Conservation (phyloP, 1,284 basidiomycete genomes). For the Melampsora americana region DNA sequence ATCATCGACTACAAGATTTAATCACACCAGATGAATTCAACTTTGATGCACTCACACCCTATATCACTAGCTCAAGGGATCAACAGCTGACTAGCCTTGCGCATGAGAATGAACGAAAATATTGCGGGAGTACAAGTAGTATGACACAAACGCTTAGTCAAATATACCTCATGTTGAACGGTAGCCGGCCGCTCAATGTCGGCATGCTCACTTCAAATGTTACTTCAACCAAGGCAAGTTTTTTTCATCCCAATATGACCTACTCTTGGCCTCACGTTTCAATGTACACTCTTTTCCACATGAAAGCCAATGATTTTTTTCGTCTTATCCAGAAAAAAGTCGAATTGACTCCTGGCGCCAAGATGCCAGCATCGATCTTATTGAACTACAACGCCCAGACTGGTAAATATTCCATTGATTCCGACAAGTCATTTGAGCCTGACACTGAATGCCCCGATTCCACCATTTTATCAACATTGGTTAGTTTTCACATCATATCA, state of each 20-base stretch:
- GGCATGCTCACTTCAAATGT: constrained; percentile 50
- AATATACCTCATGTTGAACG: constrained; percentile 67
- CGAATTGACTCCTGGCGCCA: constrained; percentile 74
- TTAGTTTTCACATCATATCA: constrained; percentile 54
- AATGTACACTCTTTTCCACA: background rate
- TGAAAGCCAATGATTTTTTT: constrained; percentile 24
- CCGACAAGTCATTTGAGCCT: constrained; percentile 60
- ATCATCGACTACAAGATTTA: constrained; percentile 66
- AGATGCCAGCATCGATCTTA: constrained; percentile 70
- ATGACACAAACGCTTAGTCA: constrained; percentile 78
- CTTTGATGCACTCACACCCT: constrained; percentile 74
- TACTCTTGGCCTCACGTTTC: background rate
- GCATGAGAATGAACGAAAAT: constrained; percentile 62
- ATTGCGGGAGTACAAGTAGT: constrained; percentile 88
- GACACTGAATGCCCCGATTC: constrained; percentile 58
- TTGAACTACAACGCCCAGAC: constrained; percentile 60
- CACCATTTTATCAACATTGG: constrained; percentile 77
- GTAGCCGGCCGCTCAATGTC: constrained; percentile 52
- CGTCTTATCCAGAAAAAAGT: constrained; percentile 57
- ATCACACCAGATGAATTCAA: constrained; percentile 82
- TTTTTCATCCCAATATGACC: constrained; percentile 6
- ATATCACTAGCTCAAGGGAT: constrained; percentile 77
- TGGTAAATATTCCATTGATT: constrained; percentile 76
- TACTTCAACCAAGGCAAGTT: constrained; percentile 58
- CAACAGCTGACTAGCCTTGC: constrained; percentile 68